phyloP scores from a whole-genome alignment of 495 filamentous ascomycete genomes.

The Daldinia concentrica region DNA sequence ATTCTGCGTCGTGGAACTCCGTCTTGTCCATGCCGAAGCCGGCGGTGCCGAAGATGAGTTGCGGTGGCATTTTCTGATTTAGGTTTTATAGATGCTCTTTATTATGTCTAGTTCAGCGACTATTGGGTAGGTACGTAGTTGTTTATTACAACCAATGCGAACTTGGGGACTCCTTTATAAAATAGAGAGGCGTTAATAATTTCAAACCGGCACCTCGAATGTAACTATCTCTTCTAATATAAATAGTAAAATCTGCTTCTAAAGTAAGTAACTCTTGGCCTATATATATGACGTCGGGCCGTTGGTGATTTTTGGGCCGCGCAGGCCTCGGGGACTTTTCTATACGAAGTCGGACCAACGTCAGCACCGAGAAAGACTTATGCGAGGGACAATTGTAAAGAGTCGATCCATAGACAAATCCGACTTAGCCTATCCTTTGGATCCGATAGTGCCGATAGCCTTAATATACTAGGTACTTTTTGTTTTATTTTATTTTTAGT shows the following conservation, averaged over 20 bases:
- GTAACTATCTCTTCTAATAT: too few species aligned
- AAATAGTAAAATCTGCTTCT: too few species aligned
- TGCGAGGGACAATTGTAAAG: background rate
- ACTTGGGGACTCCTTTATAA: background rate
- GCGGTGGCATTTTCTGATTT: slow-evolving; percentile 38
- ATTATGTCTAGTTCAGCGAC: too few species aligned
- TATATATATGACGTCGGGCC: background rate
- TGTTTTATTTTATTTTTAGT: background rate
- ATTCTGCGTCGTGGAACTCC: slow-evolving; percentile 31
- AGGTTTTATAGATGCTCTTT: too few species aligned
- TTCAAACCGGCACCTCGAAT: too few species aligned
- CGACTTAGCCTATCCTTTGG: background rate
- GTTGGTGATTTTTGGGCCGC: background rate
- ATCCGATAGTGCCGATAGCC: background rate
- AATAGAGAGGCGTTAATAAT: too few species aligned
- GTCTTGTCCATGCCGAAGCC: slow-evolving; percentile 48
- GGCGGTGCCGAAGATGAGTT: slow-evolving; percentile 51
- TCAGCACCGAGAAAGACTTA: background rate
- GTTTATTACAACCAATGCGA: too few species aligned
- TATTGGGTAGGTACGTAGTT: too few species aligned
- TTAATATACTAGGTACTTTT: background rate
- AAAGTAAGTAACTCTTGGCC: too few species aligned
- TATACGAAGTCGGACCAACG: background rate
- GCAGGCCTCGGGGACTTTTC: background rate
- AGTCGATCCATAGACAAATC: background rate